Evolutionary conservation across 2,329 filamentous ascomycete species (phyloP).

Genomic region (Acarospora socialis): DNA sequence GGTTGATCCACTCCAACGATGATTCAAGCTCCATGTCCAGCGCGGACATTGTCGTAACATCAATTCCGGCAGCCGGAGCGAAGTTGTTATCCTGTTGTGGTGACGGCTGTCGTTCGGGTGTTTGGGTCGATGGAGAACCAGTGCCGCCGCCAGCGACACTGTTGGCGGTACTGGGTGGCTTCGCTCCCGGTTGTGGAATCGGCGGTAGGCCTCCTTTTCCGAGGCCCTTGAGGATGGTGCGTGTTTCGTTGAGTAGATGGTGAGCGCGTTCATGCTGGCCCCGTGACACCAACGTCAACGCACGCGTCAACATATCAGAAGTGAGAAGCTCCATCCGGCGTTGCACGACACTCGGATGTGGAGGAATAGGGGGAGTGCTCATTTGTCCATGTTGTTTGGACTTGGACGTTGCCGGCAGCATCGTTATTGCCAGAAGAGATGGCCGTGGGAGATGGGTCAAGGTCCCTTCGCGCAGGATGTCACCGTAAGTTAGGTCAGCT

Average conservation of each 20-base stretch:
- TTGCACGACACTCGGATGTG: constrained; percentile 89
- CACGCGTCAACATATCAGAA: constrained; percentile 91
- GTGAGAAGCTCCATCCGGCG: constrained; percentile 94
- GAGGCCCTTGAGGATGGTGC: constrained; percentile 87
- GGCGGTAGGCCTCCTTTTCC: constrained; percentile 90
- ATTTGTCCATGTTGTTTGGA: constrained; percentile 43
- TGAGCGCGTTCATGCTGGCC: constrained; percentile 89
- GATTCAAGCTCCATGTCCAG: constrained; percentile 84
- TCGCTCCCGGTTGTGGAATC: constrained; percentile 50
- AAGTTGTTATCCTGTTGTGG: constrained; percentile 1
- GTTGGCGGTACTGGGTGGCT: constrained; percentile 26
- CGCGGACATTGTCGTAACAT: constrained; percentile 64
- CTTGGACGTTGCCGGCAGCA: constrained; percentile 56
- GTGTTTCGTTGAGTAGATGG: constrained; percentile 81
- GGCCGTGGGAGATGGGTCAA: constrained; percentile 76
- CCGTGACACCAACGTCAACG: constrained; percentile 76
- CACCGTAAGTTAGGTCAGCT: constrained; percentile 84
- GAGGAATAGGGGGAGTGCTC: constrained; percentile 68
- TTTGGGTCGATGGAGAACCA: too few species aligned
- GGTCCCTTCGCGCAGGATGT: constrained; percentile 79
- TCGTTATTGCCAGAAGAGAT: constrained; percentile 85
- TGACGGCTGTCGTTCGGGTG: constrained; percentile 25
- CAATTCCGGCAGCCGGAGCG: constrained; percentile 57
- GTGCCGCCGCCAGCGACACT: constrained; percentile 22
- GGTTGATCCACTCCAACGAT: constrained; percentile 91